Evolutionary conservation across 1,139 yeast species (phyloP).

Genomic region (Hyphopichia wangnamkhiaoensis): DNA sequence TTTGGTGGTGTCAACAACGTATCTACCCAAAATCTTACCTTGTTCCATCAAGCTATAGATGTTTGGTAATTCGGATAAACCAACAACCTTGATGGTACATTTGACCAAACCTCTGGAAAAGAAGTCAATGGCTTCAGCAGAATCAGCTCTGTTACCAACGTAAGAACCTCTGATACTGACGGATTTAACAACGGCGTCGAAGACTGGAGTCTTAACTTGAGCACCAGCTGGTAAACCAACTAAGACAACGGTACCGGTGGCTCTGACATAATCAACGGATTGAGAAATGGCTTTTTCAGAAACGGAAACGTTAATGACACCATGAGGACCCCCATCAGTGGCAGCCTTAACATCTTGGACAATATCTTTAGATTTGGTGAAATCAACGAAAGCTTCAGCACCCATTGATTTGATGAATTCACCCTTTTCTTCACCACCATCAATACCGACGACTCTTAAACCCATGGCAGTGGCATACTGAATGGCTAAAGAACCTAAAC

Average conservation of each 20-base stretch:
- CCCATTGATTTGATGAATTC: slow-evolving; percentile 58
- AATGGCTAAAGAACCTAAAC: slow-evolving; percentile 71
- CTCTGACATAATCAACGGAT: slow-evolving; percentile 64
- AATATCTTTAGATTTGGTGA: slow-evolving; percentile 57
- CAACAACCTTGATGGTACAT: slow-evolving; percentile 71
- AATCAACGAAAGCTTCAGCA: slow-evolving; percentile 69
- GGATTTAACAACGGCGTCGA: slow-evolving; percentile 65
- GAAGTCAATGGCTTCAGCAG: slow-evolving; percentile 75
- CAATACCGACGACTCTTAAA: slow-evolving; percentile 69
- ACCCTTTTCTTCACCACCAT: slow-evolving; percentile 71
- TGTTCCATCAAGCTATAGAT: slow-evolving; percentile 69
- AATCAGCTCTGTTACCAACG: slow-evolving; percentile 80
- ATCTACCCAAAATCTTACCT: slow-evolving; percentile 73
- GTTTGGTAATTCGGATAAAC: slow-evolving; percentile 61
- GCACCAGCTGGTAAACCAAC: slow-evolving; percentile 80
- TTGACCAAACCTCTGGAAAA: slow-evolving; percentile 67
- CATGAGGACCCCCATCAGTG: slow-evolving; percentile 80
- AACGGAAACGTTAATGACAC: slow-evolving; percentile 72
- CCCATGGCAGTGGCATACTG: slow-evolving; percentile 81
- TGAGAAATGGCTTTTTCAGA: slow-evolving; percentile 67
- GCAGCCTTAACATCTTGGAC: slow-evolving; percentile 55
- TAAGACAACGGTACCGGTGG: slow-evolving; percentile 69
- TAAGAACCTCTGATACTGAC: slow-evolving; percentile 69
- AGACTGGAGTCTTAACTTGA: slow-evolving; percentile 61
- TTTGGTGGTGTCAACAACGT: slow-evolving; percentile 70